These are phyloP conservation scores for Skeletonema costatum DNA, from an alignment of 108 stramenopile genomes.

Conservation along the genomic window DNA sequence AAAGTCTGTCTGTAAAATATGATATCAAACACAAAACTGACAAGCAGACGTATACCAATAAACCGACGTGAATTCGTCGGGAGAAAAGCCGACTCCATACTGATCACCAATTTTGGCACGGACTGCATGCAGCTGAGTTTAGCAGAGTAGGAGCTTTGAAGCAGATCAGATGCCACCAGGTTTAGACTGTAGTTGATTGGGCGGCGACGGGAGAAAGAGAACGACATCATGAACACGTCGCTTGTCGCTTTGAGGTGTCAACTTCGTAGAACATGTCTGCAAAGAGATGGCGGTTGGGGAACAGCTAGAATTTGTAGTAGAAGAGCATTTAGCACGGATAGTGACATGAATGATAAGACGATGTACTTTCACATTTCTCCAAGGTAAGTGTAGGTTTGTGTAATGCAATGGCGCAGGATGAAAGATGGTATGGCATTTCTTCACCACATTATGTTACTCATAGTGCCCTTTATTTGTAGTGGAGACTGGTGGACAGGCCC, in stretches of 20 bases:
- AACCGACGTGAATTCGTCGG: background rate
- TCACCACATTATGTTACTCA: background rate
- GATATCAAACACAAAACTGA: too few species aligned
- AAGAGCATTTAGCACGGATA: background rate
- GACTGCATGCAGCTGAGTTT: background rate
- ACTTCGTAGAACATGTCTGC: background rate
- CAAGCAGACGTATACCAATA: too few species aligned
- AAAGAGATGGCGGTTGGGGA: background rate
- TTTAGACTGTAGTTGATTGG: too few species aligned
- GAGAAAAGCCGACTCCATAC: too few species aligned
- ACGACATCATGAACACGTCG: background rate
- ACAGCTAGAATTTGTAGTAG: background rate
- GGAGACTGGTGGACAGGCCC: slow-evolving; percentile 33
- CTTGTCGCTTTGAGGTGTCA: background rate
- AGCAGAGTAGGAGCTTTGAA: background rate
- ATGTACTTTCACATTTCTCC: slow-evolving; percentile 27
- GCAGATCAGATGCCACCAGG: too few species aligned
- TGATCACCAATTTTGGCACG: background rate
- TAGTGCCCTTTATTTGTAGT: background rate
- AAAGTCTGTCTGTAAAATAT: too few species aligned
- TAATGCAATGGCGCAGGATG: too few species aligned
- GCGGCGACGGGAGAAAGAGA: background rate
- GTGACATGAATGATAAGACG: background rate
- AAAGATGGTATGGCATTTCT: background rate
- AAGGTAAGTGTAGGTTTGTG: slow-evolving; percentile 3